These are phyloP conservation scores for Sisymbrium altissimum DNA, from an alignment of 345 rosid species.

Conservation along the genomic window DNA sequence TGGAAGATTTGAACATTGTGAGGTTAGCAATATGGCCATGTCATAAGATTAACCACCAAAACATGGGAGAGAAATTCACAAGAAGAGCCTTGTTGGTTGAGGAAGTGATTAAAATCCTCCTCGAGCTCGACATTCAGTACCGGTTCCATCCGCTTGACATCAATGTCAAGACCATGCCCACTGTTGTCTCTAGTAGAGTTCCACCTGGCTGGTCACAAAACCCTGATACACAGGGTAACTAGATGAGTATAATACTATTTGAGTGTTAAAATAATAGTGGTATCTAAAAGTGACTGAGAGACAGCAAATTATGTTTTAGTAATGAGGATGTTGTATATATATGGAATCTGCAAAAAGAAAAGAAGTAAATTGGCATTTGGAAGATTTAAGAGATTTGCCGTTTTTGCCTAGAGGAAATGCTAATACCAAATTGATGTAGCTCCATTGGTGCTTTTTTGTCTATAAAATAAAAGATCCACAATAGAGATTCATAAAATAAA, in stretches of 20 bases:
- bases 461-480: too few species aligned
- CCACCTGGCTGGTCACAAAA: slow-evolving; percentile 42
- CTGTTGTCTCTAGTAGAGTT: slow-evolving; percentile 35
- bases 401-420: too few species aligned
- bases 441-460: too few species aligned
- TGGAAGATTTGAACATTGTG: slow-evolving; percentile 45
- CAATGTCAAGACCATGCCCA: slow-evolving; percentile 54
- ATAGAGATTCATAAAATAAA: too few species aligned
- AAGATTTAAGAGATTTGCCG: too few species aligned
- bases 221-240: slow-evolving; percentile 1
- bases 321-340: neutral
- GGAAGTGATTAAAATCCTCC: slow-evolving; percentile 59
- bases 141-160: slow-evolving; percentile 63
- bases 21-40: slow-evolving; percentile 58
- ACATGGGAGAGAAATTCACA: slow-evolving; percentile 49
- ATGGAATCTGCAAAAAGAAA: neutral
- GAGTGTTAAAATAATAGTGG: neutral
- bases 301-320: neutral
- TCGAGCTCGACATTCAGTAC: slow-evolving; percentile 64
- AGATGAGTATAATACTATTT: neutral
- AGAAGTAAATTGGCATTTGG: too few species aligned
- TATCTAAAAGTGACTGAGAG: slow-evolving; percentile 2
- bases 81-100: slow-evolving; percentile 63
- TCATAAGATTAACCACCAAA: slow-evolving; percentile 69
- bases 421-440: too few species aligned